Conservation (phyloP, 2,329 filamentous ascomycete species). For the Colletotrichum scovillei region DNA sequence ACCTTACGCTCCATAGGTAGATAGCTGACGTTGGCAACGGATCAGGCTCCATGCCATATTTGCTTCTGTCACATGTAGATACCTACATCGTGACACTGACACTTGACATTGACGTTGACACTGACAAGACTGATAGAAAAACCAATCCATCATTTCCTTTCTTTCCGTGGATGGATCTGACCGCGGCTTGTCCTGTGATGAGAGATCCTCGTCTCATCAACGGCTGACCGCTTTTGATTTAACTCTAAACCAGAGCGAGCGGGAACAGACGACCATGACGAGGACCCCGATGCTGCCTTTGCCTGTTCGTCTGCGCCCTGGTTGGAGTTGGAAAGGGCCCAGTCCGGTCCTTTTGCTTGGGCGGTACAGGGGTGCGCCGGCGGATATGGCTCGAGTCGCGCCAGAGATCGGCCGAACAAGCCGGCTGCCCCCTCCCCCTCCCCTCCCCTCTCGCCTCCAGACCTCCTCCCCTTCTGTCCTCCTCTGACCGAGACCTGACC, state of each 20-base stretch:
- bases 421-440: not conserved
- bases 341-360: slow-evolving; percentile 21
- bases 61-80: not conserved
- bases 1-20: no score
- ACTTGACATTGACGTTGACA: not conserved
- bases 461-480: not conserved
- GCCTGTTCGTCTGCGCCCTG: not conserved
- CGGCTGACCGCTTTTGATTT: slow-evolving; percentile 4
- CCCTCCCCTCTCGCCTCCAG: no score
- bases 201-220: not conserved
- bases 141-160: not conserved
- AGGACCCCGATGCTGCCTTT: not conserved
- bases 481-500: not conserved
- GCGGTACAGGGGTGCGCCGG: slow-evolving; percentile 24
- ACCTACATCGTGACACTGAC: not conserved
- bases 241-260: slow-evolving; percentile 25
- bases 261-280: not conserved
- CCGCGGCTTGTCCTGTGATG: not conserved
- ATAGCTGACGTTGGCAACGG: not conserved
- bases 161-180: not conserved
- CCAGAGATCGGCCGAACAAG: slow-evolving; percentile 28
- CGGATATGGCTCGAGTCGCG: slow-evolving; percentile 7
- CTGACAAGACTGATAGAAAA: not conserved
- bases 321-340: not conserved
- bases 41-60: not conserved